A percentile compares a stretch with the other conserved stretches of the same genome.
These are phyloP conservation scores for Starmerella bombi DNA, from an alignment of 805 yeast species.

Conservation along the genomic window DNA sequence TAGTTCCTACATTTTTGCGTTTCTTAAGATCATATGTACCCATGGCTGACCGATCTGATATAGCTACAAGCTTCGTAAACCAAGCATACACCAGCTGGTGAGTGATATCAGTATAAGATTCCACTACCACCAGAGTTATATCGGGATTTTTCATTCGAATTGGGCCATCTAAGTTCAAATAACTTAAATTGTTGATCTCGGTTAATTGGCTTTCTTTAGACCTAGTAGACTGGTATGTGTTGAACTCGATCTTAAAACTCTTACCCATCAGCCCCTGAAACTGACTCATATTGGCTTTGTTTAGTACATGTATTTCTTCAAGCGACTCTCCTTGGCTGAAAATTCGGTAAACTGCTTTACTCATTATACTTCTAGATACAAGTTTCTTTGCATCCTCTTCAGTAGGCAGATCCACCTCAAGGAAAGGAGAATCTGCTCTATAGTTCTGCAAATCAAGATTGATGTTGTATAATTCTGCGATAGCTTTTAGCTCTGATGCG, in stretches of 20 bases:
- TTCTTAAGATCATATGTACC: slow-evolving; percentile 72
- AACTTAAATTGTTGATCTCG: slow-evolving; percentile 59
- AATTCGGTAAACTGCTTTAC: slow-evolving; percentile 66
- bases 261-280: slow-evolving; percentile 33
- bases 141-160: slow-evolving; percentile 70
- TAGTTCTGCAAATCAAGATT: slow-evolving; percentile 47
- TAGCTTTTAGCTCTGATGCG: slow-evolving; percentile 66
- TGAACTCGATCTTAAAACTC: slow-evolving; percentile 65
- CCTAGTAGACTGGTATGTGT: slow-evolving; percentile 62
- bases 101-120: slow-evolving; percentile 46
- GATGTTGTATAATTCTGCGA: slow-evolving; percentile 54
- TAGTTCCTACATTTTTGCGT: slow-evolving; percentile 84
- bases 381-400: slow-evolving; percentile 56
- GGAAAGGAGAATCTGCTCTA: slow-evolving; percentile 49
- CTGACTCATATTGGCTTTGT: slow-evolving; percentile 25
- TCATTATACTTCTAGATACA: slow-evolving; percentile 53
- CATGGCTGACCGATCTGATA: slow-evolving; percentile 48
- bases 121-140: slow-evolving; percentile 55
- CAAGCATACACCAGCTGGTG: slow-evolving; percentile 42
- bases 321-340: slow-evolving; percentile 60
- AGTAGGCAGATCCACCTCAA: slow-evolving; percentile 49
- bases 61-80: slow-evolving; percentile 68
- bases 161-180: slow-evolving; percentile 56
- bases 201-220: slow-evolving; percentile 38
- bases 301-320: slow-evolving; percentile 44